Base-by-base conservation (phyloP, 1,284 basidiomycete genomes). In the Rhodotorula sp. region DNA sequence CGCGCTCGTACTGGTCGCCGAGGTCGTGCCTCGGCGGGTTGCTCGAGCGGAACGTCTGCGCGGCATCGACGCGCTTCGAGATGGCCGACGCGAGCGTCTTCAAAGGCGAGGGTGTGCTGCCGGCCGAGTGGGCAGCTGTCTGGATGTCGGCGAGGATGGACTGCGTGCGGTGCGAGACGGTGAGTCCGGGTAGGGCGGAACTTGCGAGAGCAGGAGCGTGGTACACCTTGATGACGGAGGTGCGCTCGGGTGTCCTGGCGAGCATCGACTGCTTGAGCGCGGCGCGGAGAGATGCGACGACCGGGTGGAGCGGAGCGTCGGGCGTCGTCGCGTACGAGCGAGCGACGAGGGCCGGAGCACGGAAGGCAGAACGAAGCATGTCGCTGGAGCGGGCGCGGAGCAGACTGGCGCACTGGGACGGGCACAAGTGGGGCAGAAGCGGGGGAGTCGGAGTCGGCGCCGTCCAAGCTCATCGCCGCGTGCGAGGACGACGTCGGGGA, bases 231-330 rank as follows among this genome's bases (percentile, higher is more conserved):
- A 75, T 68, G 29, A 69, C 67, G 8, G 44, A 25, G 2, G 67
- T 75, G 21, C 64, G n/a, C 29, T 22, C 34, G 3, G 64, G 64
- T 1, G 71, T 73, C 29, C 74, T 7, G 3, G 69, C 71, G 8
- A 70, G 60, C 74, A 75, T 75, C 4, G 62, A 61, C 25, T 34
- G 29, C 64, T 75, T 75, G 46, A 75, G 51, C 0, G 74, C 74
- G 3, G 68, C 32, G 3, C 74, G 56, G 15, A 75, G 67, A 5
- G 61, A 29, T 3, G 66, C 48, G 3, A 66, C 67, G 61, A 75
- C 57, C 5, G 71, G 63, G 29, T 72, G 70, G 19, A 44, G 32
- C 17, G 65, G 29, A 32, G 59, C 25, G 0, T 12, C 15, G 15
- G 60, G 46, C 2, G 67, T 41, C 17, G 68, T 68, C 54, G 69